A percentile compares a stretch with the other conserved stretches of the same genome.
Evolutionary conservation across 345 rosid species (phyloP).

Genomic region (Durio zibethinus): DNA sequence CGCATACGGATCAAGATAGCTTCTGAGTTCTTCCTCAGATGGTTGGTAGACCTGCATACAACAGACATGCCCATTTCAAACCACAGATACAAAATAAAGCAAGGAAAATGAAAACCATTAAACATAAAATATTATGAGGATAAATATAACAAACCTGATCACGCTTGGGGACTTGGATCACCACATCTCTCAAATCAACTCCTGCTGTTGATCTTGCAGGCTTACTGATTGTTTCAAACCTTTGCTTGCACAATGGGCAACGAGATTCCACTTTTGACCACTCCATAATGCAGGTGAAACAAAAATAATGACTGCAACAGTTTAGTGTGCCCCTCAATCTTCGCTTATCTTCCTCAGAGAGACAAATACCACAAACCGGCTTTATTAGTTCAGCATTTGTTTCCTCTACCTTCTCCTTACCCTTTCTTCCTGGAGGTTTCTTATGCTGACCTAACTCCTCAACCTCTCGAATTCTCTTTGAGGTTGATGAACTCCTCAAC

Average conservation of each 20-base stretch:
- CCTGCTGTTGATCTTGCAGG: conserved; percentile 75
- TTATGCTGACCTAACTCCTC: conserved; percentile 39
- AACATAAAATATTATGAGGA: background rate
- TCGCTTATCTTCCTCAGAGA: conserved; percentile 85
- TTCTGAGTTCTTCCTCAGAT: conserved; percentile 93
- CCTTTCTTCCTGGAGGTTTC: conserved; percentile 49
- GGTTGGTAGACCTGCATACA: conserved; percentile 87
- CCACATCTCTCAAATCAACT: conserved; percentile 69
- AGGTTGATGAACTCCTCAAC: conserved; percentile 52
- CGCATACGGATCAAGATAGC: conserved; percentile 92
- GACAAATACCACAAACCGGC: conserved; percentile 90
- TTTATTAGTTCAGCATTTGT: conserved; percentile 43
- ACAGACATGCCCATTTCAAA: conserved; percentile 15
- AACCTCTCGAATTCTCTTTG: conserved; percentile 38
- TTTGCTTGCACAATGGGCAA: conserved; percentile 93
- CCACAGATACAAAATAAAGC: conserved; percentile 1
- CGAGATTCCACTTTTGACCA: conserved; percentile 99
- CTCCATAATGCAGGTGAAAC: conserved; percentile 92
- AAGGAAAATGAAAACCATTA: conserved; percentile 1
- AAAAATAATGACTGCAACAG: conserved; percentile 93
- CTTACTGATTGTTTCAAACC: conserved; percentile 80
- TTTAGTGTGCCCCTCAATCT: conserved; percentile 75
- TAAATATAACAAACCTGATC: conserved; percentile 67
- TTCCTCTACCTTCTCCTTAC: conserved; percentile 76
- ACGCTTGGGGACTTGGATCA: conserved; percentile 70